Conservation (phyloP, 768 basidiomycete species). For the Trametes cinnabarina region DNA sequence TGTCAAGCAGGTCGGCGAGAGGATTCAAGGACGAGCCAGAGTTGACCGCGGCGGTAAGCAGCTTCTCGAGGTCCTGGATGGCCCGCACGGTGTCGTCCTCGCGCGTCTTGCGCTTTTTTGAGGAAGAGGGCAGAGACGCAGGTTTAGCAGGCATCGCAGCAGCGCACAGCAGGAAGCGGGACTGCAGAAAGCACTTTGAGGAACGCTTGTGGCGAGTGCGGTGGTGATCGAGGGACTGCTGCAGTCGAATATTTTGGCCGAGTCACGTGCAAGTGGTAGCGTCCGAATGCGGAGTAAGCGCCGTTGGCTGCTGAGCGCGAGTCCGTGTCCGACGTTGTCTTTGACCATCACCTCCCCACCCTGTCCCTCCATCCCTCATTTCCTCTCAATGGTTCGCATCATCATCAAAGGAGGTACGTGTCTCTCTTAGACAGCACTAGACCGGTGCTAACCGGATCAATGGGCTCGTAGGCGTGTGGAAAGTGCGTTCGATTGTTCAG, state of each 20-base stretch:
- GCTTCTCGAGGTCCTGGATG: slow-evolving; percentile 52
- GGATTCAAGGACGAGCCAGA: slow-evolving; percentile 68
- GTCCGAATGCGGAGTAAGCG: not conserved
- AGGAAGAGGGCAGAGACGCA: slow-evolving; percentile 21
- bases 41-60: slow-evolving; percentile 52
- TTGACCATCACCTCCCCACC: slow-evolving; percentile 10
- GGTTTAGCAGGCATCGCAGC: not conserved
- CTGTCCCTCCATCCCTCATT: not conserved
- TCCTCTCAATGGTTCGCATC: slow-evolving; percentile 68
- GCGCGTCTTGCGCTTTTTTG: slow-evolving; percentile 28
- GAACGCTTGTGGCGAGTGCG: not conserved
- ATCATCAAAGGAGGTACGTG: slow-evolving; percentile 85
- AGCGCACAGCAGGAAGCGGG: not conserved
- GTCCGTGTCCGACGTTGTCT: slow-evolving; percentile 9
- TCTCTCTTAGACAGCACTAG: not conserved
- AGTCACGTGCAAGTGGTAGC: slow-evolving; percentile 5
- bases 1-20: slow-evolving; percentile 68
- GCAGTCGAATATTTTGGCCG: not conserved
- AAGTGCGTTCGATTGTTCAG: slow-evolving; percentile 43
- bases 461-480: slow-evolving; percentile 66
- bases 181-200: not conserved
- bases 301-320: not conserved
- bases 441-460: not conserved
- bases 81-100: slow-evolving; percentile 14
- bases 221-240: not conserved